These are phyloP conservation scores for Arabidopsis hybrid DNA, from an alignment of 441 rosid genomes.

Conservation along the genomic window DNA sequence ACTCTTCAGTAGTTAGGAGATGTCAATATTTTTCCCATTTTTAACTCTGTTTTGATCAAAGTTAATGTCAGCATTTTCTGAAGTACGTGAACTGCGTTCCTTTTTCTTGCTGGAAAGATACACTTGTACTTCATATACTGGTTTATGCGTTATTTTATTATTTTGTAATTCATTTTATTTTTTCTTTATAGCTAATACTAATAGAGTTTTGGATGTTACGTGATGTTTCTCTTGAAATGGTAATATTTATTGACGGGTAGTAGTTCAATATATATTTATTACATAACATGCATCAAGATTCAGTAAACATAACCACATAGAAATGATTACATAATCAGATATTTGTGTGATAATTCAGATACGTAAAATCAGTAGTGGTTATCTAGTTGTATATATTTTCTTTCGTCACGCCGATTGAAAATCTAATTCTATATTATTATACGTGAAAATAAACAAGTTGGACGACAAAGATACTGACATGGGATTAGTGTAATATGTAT, in stretches of 20 bases:
- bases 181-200: neutral
- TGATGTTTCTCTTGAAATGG: constrained; percentile 16
- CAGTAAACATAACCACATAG: neutral
- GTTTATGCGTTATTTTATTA: no score
- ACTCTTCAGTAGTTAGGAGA: neutral
- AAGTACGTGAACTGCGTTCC: neutral
- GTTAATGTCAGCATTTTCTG: neutral
- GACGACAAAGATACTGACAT: neutral
- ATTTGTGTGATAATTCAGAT: neutral
- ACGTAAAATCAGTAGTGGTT: neutral
- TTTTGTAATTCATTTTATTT: neutral
- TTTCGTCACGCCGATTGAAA: neutral
- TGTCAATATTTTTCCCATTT: neutral
- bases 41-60: neutral
- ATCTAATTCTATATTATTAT: neutral
- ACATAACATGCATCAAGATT: constrained; percentile 10
- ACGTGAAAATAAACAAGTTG: constrained; percentile 7
- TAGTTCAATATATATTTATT: neutral
- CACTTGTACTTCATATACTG: no score
- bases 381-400: neutral
- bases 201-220: constrained; percentile 18
- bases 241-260: neutral
- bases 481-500: neutral
- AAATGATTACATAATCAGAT: neutral
- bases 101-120: neutral